A percentile compares a stretch with the other conserved stretches of the same genome.
These are phyloP conservation scores for Phoma herbarum DNA, from an alignment of 2,329 filamentous ascomycete species.

Conservation along the genomic window DNA sequence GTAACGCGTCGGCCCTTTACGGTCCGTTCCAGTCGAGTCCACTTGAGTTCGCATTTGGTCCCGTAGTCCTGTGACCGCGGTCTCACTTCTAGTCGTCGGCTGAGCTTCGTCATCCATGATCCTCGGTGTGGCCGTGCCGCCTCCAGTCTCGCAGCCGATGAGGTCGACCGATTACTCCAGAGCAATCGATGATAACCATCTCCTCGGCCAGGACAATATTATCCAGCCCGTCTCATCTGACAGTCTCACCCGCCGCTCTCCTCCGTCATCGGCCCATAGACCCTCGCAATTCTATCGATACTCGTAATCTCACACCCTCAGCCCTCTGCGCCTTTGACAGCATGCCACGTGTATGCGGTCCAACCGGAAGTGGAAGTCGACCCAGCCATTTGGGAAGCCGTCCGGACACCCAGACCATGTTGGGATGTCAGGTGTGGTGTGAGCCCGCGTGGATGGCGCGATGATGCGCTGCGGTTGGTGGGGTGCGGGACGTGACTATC, in stretches of 20 bases:
- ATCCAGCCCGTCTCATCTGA: conserved; percentile 1
- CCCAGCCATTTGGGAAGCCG: conserved; percentile 3
- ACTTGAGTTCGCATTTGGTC: background rate
- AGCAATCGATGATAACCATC: too few relatives aligned
- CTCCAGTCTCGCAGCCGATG: too few relatives aligned
- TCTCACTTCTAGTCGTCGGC: background rate
- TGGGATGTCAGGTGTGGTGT: conserved; percentile 3
- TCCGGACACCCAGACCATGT: conserved; percentile 9
- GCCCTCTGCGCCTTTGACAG: conserved; percentile 36
- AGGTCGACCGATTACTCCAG: too few relatives aligned
- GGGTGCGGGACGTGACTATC: conserved; percentile 17
- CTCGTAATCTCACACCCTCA: conserved; percentile 20
- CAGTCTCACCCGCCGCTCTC: conserved; percentile 1
- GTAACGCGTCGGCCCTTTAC: conserved; percentile 3
- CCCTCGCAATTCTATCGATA: background rate
- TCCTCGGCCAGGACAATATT: too few relatives aligned
- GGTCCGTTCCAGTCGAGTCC: background rate
- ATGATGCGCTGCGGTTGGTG: conserved; percentile 30
- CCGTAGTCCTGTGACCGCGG: background rate
- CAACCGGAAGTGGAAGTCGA: conserved; percentile 26
- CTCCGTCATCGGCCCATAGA: conserved; percentile 10
- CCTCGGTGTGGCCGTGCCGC: too few relatives aligned
- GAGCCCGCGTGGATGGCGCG: conserved; percentile 4
- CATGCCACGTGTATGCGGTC: conserved; percentile 49
- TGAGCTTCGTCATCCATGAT: background rate